Base-by-base conservation (phyloP, 2,329 filamentous ascomycete genomes). In the Zasmidium citrigriseum region DNA sequence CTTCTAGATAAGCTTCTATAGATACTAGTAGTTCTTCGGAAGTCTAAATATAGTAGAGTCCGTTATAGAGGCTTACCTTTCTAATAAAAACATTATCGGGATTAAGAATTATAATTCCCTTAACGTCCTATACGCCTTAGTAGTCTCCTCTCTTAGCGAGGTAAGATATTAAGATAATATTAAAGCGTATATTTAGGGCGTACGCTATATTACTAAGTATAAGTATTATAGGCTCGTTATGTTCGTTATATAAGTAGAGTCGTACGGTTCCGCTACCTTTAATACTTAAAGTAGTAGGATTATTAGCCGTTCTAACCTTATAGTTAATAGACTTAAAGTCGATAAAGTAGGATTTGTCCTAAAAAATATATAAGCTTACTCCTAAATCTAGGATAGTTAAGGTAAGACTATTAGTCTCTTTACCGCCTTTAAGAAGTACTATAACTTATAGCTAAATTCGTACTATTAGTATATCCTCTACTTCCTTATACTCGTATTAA, bases 31-130 rank as follows among this genome's bases (percentile, higher is more conserved):
- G 41, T 48, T 55, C 12, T 12, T 48, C 23, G 12, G 16, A 3
- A 4, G 34, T 14, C 16, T 55, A 21, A 20, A 48, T 24, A 38
- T 55, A 55, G 52, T 29, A 55, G 1, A 55, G 44, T 34, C 52
- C 45, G n/a, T 38, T 22, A 34, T 27, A 55, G 4, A 34, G 23
- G 5, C 12, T 48, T 2, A 25, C 45, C 5, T 5, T 55, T 10
- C 12, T 48, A 14, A 55, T 11, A 21, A 18, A 21, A 22, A 24
- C 21, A 24, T 25, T 20, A 3, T 55, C 45, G 16, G 7, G 45
- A 48, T 55, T n/a, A 21, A 55, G 18, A n/a, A 55, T 55, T 2
- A 24, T 55, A 3, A 55, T 55, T 9, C 52, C 27, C 20, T 47
- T n/a, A 18, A 34, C 34, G 27, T 22, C 48, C 52, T 21, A 55